Evolutionary conservation across 768 basidiomycete species (phyloP), one percentile per base, ranked within the genome.

Genomic region (Mycena rosella): DNA sequence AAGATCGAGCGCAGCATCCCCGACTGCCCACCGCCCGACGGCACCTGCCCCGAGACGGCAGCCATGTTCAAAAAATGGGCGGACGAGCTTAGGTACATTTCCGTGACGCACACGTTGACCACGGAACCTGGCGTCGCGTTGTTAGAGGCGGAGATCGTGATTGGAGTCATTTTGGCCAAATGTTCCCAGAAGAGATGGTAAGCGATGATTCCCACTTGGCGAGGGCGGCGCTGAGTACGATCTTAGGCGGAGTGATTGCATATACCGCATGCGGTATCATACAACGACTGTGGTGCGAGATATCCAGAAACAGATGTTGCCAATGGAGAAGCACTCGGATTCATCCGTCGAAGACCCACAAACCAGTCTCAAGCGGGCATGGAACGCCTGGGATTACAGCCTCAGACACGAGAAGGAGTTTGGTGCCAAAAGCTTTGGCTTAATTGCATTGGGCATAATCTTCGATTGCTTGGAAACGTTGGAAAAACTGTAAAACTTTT

Each of bases 161-260:
- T 89, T 32, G 93, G 92, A 22, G 89, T 90, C 0, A 95, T 95
- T 63, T 78, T 93, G 49, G 91, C 88, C 2, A 89, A 89, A 65
- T 92, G 90, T 72, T 78, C 86, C 1, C 88, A 93, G 69, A 84
- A 83, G 63, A 79, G 88, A 36, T 90, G 38, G 38, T 40, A 40
- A 40, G 38, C 9, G 38, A 40, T 40, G n/a, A n/a, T 40, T 13
- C 38, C 17, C 17, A 3, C 11, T 13, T 15, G 14, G n/a, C n/a
- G 7, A 40, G 38, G 11, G 38, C 14, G 9, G 5, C 11, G 11
- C 32, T 34, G 11, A 40, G 14, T 40, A 40, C 9, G 14, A 10
- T 15, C 38, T 40, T 15, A 40, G 86, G 83, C 81, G 91, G 64
- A 83, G 76, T 30, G 86, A 87, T 67, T 83, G 91, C 29, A 83